Evolutionary conservation across 1,284 basidiomycete species (phyloP).

Genomic region (Marasmius fiardii): DNA sequence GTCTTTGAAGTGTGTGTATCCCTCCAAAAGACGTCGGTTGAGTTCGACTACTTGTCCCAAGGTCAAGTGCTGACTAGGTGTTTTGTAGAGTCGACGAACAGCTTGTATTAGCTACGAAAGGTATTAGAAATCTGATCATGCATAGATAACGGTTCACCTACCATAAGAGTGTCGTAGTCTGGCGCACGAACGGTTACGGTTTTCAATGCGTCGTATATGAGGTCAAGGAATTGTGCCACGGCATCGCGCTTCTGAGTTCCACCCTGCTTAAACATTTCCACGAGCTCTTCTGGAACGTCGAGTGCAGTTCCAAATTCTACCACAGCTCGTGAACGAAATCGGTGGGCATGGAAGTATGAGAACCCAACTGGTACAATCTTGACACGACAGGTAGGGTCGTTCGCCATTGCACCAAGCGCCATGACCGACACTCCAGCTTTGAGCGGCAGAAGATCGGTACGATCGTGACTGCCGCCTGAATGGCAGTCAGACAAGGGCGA

Average conservation of each 20-base stretch:
- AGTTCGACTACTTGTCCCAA: constrained; percentile 96
- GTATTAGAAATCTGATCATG: constrained; percentile 7
- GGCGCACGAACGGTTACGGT: constrained; percentile 96
- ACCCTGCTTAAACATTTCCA: constrained; percentile 90
- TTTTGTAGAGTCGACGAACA: constrained; percentile 90
- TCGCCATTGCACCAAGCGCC: constrained; percentile 97
- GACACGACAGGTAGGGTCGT: constrained; percentile 82
- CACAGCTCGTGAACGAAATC: constrained; percentile 93
- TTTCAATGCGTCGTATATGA: constrained; percentile 95
- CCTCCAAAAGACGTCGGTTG: constrained; percentile 93
- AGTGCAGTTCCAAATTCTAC: constrained; percentile 95
- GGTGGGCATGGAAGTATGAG: constrained; percentile 94
- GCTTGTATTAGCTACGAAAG: constrained; percentile 84
- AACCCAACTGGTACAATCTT: constrained; percentile 94
- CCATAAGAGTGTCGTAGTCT: constrained; percentile 98
- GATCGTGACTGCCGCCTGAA: constrained; percentile 92
- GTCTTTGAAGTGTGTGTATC: constrained; percentile 91
- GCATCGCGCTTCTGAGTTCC: constrained; percentile 90
- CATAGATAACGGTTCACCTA: constrained; percentile 25
- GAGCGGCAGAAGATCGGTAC: constrained; percentile 90
- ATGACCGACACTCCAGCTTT: constrained; percentile 97
- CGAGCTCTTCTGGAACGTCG: constrained; percentile 82
- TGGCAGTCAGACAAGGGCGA: constrained; percentile 6
- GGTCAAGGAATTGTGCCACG: constrained; percentile 84
- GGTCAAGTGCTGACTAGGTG: constrained; percentile 92